phyloP scores from a whole-genome alignment of 192 early-diverging fungal species.

The Coemansia sp. region DNA sequence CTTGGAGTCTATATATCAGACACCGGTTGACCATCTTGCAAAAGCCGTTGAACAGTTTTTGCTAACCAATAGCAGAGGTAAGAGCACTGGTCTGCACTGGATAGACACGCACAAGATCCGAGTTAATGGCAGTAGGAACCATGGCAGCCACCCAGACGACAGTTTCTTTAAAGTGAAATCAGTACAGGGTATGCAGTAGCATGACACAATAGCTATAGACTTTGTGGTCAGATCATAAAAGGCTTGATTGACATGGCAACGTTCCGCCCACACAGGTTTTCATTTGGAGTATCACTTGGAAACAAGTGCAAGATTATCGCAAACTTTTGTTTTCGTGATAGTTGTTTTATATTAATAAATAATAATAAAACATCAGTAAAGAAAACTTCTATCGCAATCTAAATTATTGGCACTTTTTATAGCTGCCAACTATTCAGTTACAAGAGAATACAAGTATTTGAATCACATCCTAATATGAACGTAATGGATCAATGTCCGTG shows the following conservation, averaged over 20 bases:
- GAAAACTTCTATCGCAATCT: too few relatives aligned
- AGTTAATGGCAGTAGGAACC: background rate
- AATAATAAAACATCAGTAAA: too few relatives aligned
- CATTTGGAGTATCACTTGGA: background rate
- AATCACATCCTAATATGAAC: too few relatives aligned
- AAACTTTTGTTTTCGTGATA: background rate
- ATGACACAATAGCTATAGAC: background rate
- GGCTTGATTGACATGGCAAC: conserved; percentile 7
- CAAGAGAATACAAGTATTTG: too few relatives aligned
- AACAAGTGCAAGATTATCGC: too few relatives aligned
- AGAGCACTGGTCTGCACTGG: background rate
- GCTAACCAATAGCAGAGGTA: background rate
- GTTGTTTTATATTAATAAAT: too few relatives aligned
- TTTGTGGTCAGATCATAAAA: conserved; percentile 3
- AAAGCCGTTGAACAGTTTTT: background rate
- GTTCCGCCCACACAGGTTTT: background rate
- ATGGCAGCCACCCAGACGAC: background rate
- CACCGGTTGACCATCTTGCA: background rate
- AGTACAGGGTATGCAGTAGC: background rate
- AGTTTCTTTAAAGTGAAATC: background rate
- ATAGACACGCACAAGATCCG: background rate
- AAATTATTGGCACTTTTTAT: too few relatives aligned
- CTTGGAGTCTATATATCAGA: background rate
- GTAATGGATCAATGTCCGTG: too few relatives aligned
- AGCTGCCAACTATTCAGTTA: too few relatives aligned